Evolutionary conservation across 495 filamentous ascomycete species (phyloP).

Genomic region (Penicillium flavigenum): DNA sequence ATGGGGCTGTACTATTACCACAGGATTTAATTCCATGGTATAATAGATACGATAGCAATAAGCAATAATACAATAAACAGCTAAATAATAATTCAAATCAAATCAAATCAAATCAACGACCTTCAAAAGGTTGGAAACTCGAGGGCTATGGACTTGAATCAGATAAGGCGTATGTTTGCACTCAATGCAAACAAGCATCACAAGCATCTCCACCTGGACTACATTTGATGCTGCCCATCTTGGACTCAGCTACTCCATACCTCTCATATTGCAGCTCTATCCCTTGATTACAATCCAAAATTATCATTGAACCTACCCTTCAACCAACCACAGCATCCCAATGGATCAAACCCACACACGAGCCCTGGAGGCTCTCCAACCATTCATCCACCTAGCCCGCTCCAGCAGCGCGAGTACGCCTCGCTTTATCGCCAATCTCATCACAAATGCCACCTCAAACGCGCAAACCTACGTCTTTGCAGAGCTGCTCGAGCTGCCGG

Average conservation of each 20-base stretch:
- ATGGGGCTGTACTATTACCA: not conserved
- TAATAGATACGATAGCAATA: not conserved
- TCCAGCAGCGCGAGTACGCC: slow-evolving; percentile 71
- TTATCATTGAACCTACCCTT: not conserved
- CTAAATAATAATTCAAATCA: not conserved
- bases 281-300: not conserved
- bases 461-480: slow-evolving; percentile 92
- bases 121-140: too few relatives aligned
- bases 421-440: slow-evolving; percentile 79
- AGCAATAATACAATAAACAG: not conserved
- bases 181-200: slow-evolving; percentile 24
- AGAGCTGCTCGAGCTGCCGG: slow-evolving; percentile 80
- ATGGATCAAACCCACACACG: slow-evolving; percentile 80
- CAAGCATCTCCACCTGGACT: slow-evolving; percentile 11
- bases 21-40: not conserved
- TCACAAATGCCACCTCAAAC: slow-evolving; percentile 81
- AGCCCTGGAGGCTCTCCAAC: slow-evolving; percentile 82
- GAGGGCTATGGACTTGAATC: not conserved
- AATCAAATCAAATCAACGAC: not conserved
- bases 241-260: slow-evolving; percentile 13
- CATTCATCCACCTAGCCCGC: slow-evolving; percentile 84
- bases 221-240: slow-evolving; percentile 19
- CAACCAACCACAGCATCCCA: not conserved
- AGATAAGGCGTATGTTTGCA: slow-evolving; percentile 26
- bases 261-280: slow-evolving; percentile 16